phyloP scores from a whole-genome alignment of 2,329 filamentous ascomycete genomes.

The Ceratocystis papillata region DNA sequence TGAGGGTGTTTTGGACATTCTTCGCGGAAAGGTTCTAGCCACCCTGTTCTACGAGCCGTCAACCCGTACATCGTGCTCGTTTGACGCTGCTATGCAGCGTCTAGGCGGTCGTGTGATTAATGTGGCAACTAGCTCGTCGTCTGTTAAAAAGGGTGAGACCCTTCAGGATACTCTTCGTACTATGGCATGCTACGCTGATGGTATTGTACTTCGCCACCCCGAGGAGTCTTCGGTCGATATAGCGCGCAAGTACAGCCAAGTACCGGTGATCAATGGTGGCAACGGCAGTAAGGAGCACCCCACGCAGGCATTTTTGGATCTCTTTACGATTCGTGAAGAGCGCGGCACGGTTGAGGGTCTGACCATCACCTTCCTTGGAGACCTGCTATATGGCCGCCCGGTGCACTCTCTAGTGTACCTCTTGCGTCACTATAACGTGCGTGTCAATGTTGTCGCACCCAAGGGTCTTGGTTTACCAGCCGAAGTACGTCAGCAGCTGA shows the following conservation, averaged over 20 bases:
- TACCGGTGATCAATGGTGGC: slow-evolving; percentile 93
- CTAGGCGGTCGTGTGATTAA: slow-evolving; percentile 78
- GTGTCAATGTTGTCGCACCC: slow-evolving; percentile 83
- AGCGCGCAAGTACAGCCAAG: slow-evolving; percentile 75
- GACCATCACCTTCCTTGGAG: slow-evolving; percentile 91
- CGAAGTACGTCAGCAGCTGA: slow-evolving; percentile 61
- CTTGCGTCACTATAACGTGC: slow-evolving; percentile 89
- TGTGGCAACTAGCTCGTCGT: slow-evolving; percentile 73
- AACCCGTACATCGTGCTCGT: slow-evolving; percentile 87
- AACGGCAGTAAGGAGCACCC: slow-evolving; percentile 95
- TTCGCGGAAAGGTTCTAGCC: slow-evolving; percentile 76
- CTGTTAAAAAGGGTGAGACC: slow-evolving; percentile 86
- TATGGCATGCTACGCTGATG: slow-evolving; percentile 86
- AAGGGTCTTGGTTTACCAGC: slow-evolving; percentile 64
- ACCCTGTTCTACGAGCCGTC: slow-evolving; percentile 98
- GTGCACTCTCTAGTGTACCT: slow-evolving; percentile 93
- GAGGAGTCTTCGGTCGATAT: slow-evolving; percentile 68
- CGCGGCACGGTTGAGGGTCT: slow-evolving; percentile 89
- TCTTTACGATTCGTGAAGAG: slow-evolving; percentile 97
- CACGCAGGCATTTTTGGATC: slow-evolving; percentile 91
- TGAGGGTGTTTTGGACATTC: slow-evolving; percentile 75
- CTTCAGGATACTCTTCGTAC: slow-evolving; percentile 91
- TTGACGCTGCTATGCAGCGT: slow-evolving; percentile 97
- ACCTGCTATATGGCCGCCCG: slow-evolving; percentile 83
- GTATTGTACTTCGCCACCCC: slow-evolving; percentile 90